These are phyloP conservation scores for Rosa chinensis DNA, from an alignment of 306 rosid genomes.

Conservation along the genomic window DNA sequence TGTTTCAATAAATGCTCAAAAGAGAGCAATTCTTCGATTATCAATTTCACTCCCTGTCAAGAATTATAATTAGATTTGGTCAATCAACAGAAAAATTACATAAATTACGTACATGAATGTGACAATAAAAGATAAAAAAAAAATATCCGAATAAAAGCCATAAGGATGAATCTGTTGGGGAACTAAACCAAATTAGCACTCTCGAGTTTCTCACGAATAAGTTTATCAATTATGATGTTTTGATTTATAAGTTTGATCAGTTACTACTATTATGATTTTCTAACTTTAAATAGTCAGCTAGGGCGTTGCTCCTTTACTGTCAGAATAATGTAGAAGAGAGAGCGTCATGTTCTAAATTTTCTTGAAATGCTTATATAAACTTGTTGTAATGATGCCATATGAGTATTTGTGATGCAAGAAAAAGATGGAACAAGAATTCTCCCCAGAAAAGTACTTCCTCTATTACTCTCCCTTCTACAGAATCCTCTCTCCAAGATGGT, in stretches of 20 bases:
- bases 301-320: neutral
- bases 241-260: too few species aligned
- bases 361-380: neutral
- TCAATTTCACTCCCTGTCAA: slow-evolving; percentile 18
- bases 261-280: too few species aligned
- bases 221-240: too few species aligned
- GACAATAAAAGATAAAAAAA: neutral
- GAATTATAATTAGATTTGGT: neutral
- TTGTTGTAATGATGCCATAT: too few species aligned
- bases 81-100: neutral
- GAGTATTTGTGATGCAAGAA: neutral
- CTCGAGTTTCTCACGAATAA: neutral
- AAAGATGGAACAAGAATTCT: too few species aligned
- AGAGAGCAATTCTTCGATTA: slow-evolving; percentile 30
- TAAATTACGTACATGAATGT: neutral
- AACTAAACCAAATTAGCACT: neutral
- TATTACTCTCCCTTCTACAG: neutral
- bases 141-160: neutral
- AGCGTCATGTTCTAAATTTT: neutral
- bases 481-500: neutral
- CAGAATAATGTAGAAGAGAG: neutral
- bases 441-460: neutral
- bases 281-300: too few species aligned
- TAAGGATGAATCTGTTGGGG: neutral
- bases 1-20: slow-evolving; percentile 35